These are phyloP conservation scores for Leishmania arabica DNA, from an alignment of 208 protist genomes.

Conservation along the genomic window DNA sequence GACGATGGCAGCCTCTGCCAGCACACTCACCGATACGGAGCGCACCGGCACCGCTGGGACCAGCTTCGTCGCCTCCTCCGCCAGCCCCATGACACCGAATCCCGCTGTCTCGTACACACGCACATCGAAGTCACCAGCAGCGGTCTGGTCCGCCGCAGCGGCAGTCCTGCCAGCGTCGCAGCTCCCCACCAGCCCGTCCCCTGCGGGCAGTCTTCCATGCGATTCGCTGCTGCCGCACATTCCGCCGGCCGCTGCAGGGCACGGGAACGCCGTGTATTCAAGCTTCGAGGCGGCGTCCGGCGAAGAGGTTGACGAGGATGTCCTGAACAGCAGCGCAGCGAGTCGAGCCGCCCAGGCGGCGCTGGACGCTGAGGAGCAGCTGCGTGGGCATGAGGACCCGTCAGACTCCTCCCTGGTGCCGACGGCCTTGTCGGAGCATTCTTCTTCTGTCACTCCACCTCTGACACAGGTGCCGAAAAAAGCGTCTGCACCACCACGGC, in stretches of 20 bases:
- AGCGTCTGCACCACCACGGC: neutral
- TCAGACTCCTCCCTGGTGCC: neutral
- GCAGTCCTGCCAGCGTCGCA: neutral
- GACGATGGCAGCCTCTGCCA: neutral
- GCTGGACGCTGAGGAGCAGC: slow-evolving; percentile 24
- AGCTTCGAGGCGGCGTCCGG: neutral
- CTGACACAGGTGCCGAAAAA: neutral
- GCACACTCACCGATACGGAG: slow-evolving; percentile 18
- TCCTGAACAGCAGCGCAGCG: slow-evolving; percentile 19
- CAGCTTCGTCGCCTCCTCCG: neutral
- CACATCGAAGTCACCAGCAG: neutral
- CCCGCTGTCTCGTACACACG: neutral
- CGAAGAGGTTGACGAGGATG: slow-evolving; percentile 5
- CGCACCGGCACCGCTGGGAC: neutral
- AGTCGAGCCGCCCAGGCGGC: slow-evolving; percentile 31
- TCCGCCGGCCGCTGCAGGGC: neutral
- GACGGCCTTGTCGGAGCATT: neutral
- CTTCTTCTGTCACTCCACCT: neutral
- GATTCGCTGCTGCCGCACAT: neutral
- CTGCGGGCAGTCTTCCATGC: neutral
- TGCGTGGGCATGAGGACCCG: neutral
- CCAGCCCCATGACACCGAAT: neutral
- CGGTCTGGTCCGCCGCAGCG: neutral
- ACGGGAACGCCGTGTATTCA: neutral
- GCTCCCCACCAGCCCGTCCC: neutral